Evolutionary conservation across 2,329 filamentous ascomycete species (phyloP), one percentile per base, ranked within the genome.

Genomic region (Zymoseptoria brevis): DNA sequence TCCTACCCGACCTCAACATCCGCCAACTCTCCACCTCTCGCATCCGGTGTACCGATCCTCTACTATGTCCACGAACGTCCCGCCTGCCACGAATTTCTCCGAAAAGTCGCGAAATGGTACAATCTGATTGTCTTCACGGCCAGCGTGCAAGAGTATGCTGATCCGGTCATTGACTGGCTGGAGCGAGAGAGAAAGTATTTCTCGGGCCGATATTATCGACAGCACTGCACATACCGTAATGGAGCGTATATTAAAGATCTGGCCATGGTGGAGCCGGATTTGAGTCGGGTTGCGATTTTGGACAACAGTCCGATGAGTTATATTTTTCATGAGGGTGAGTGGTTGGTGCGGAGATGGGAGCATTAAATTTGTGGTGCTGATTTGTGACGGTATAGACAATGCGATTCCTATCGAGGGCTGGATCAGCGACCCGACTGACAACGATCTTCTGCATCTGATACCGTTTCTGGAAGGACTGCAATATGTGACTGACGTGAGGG

Each of bases 11-110:
- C 67, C 24, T 63, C 62, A 50, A 62, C 60, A 41, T 59, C 64
- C 2, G 66, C 67, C 45, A 77, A 89, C 24, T 90, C 89, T 7
- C 90, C 91, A 49, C 51, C 22, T 8, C 29, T 53, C 13, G 51
- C 51, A 11, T 26, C 22, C 8, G 93, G 96, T 71, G 92, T 99
- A 72, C 94, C 94, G 0, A 97, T 99, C 66, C 77, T 99, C 62
- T 99, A 99, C 78, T 99, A 96, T 79, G 94, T 99, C 55, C 94
- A 99, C 77, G 97, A 99, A 76, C 87, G 94, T 64, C 94, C 94
- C 41, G 88, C 94, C 72, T 99, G 94, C 74, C 94, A 99, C 74
- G 93, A 97, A 67, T 99, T 99, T 71, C 76, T 99, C 70, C 87
- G 92, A 69, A 90, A 88, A 77, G 85, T 96, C 53, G 91, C 87